A percentile compares a stretch with the other conserved stretches of the same genome.
Evolutionary conservation across 768 basidiomycete genomes (phyloP).

Genomic region (Peribolospora baueri): DNA sequence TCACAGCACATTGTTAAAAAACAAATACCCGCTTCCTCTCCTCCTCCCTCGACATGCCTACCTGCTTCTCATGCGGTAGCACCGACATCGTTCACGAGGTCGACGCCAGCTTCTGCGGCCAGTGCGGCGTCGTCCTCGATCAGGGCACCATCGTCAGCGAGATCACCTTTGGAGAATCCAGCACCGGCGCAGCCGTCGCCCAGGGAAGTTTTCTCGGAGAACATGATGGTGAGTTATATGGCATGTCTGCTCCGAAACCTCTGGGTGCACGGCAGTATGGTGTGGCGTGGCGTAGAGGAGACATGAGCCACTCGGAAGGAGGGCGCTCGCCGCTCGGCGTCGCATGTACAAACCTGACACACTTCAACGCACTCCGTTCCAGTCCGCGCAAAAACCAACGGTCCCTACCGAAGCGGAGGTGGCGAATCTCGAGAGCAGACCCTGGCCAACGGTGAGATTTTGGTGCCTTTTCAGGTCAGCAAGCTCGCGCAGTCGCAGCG

Average conservation of each 20-base stretch:
- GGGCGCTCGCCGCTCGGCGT: too few species aligned
- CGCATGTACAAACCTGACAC: too few species aligned
- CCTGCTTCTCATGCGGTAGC: neutral
- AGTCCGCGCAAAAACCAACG: slow-evolving; percentile 32
- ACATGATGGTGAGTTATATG: slow-evolving; percentile 50
- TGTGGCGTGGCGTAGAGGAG: too few species aligned
- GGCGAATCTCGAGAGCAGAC: slow-evolving; percentile 73
- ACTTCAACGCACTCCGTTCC: too few species aligned
- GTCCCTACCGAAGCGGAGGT: slow-evolving; percentile 53
- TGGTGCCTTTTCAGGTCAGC: too few species aligned
- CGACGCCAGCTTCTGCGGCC: slow-evolving; percentile 33
- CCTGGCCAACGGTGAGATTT: slow-evolving; percentile 51
- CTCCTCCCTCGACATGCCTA: neutral
- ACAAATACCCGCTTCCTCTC: neutral
- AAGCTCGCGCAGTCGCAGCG: too few species aligned
- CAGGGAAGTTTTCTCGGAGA: slow-evolving; percentile 79
- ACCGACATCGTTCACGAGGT: neutral
- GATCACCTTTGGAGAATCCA: slow-evolving; percentile 81
- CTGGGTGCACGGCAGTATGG: too few species aligned
- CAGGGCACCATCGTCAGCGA: slow-evolving; percentile 86
- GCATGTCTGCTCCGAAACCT: too few species aligned
- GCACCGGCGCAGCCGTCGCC: slow-evolving; percentile 77
- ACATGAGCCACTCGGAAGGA: too few species aligned
- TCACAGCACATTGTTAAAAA: neutral
- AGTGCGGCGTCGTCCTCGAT: slow-evolving; percentile 73